A percentile compares a stretch with the other conserved stretches of the same genome.
These are phyloP conservation scores for Leccinum subgranulosum DNA, from an alignment of 768 basidiomycete genomes.

Conservation along the genomic window DNA sequence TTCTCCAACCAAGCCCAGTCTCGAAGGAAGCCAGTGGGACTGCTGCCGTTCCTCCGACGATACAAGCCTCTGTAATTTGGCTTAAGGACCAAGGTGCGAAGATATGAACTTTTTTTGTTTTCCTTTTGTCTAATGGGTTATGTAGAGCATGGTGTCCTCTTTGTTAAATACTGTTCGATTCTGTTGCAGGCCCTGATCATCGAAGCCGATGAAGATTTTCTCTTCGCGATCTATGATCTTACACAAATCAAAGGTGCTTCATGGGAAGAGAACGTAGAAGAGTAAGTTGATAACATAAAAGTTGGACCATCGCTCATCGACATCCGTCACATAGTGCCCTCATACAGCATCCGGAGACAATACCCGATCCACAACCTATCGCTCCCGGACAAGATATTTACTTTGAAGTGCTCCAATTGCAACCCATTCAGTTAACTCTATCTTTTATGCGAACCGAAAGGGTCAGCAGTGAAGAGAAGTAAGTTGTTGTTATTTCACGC, in stretches of 20 bases:
- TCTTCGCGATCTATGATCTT: constrained; percentile 90
- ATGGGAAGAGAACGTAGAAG: constrained; percentile 75
- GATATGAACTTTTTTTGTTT: not conserved
- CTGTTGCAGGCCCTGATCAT: constrained; percentile 92
- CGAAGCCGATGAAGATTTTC: constrained; percentile 95
- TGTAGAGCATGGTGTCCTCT: constrained; percentile 95
- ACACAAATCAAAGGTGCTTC: constrained; percentile 87
- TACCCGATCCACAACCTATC: constrained; percentile 68
- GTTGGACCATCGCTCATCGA: not conserved
- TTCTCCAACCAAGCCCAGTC: constrained; percentile 91
- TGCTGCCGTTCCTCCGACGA: constrained; percentile 74
- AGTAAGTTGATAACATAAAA: constrained; percentile 47
- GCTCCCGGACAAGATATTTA: constrained; percentile 78
- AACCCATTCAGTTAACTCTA: constrained; percentile 87
- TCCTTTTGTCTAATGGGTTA: not conserved
- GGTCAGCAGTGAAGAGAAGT: constrained; percentile 93
- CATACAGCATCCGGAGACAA: constrained; percentile 63
- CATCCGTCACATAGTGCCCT: constrained; percentile 49
- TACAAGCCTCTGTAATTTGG: constrained; percentile 85
- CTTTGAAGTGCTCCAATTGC: constrained; percentile 93
- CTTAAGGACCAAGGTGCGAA: constrained; percentile 85
- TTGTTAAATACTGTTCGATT: constrained; percentile 95
- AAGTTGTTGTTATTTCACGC: constrained; percentile 22
- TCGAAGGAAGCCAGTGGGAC: constrained; percentile 70
- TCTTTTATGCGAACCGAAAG: constrained; percentile 98